Evolutionary conservation across 805 yeast species (phyloP).

Genomic region (Wickerhamiella domercqiae): DNA sequence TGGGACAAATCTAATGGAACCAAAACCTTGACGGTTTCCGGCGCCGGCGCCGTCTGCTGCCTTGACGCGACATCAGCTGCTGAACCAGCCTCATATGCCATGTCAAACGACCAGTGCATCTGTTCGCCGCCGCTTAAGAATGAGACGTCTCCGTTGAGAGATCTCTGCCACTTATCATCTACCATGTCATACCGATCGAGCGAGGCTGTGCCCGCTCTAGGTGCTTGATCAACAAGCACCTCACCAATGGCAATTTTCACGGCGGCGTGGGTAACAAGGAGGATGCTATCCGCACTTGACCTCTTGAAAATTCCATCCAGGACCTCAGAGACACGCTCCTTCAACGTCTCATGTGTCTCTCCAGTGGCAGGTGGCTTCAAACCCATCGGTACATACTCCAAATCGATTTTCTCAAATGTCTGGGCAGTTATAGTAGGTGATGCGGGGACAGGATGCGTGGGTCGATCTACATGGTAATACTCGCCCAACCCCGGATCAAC

Average conservation of each 20-base stretch:
- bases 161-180: conserved; percentile 38
- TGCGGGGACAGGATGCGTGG: conserved; percentile 38
- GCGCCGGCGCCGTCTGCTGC: conserved; percentile 3
- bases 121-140: conserved; percentile 71
- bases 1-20: conserved; percentile 36
- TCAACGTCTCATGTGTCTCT: conserved; percentile 60
- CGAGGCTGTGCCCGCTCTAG: conserved; percentile 75
- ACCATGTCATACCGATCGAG: conserved; percentile 42
- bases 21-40: conserved; percentile 26
- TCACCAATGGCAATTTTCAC: conserved; percentile 78
- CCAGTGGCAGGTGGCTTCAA: conserved; percentile 47
- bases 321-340: conserved; percentile 41
- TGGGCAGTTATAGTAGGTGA: conserved; percentile 23
- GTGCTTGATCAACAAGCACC: conserved; percentile 38
- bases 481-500: conserved; percentile 83
- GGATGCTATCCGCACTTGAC: conserved; percentile 32
- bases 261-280: conserved; percentile 87
- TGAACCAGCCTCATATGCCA: conserved; percentile 74
- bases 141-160: conserved; percentile 57
- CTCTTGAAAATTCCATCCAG: conserved; percentile 39
- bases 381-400: conserved; percentile 38
- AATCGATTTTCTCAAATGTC: conserved; percentile 20
- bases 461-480: conserved; percentile 68
- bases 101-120: conserved; percentile 47
- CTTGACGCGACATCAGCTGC: conserved; percentile 50